Conservation (phyloP, 1,284 basidiomycete genomes). For the Kwoniella shivajii region DNA sequence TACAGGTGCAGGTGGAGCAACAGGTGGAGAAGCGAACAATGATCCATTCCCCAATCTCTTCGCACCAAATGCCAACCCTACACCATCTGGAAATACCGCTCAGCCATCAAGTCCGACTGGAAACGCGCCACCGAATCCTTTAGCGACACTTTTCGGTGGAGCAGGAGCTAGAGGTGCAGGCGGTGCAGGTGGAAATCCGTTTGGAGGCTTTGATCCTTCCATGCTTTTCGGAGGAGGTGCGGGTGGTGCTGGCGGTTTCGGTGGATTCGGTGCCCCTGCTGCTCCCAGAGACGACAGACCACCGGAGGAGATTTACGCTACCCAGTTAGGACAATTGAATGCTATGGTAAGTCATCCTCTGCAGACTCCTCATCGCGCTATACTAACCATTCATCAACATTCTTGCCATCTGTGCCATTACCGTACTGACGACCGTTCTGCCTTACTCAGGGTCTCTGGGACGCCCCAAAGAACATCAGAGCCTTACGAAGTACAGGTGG, state of each 20-base stretch:
- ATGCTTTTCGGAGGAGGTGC: conserved; percentile 57
- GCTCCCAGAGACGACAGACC: conserved; percentile 64
- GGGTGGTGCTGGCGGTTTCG: conserved; percentile 32
- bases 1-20: conserved; percentile 24
- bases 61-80: conserved; percentile 27
- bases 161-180: conserved; percentile 28
- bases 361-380: no score
- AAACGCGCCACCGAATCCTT: conserved; percentile 32
- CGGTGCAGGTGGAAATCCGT: conserved; percentile 31
- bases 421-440: not conserved
- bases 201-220: conserved; percentile 52
- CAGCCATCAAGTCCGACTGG: not conserved
- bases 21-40: conserved; percentile 26
- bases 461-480: conserved; percentile 83
- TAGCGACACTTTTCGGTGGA: conserved; percentile 29
- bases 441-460: conserved; percentile 72
- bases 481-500: conserved; percentile 83
- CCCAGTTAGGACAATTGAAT: conserved; percentile 63
- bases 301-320: conserved; percentile 85
- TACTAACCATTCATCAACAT: no score
- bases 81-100: conserved; percentile 18
- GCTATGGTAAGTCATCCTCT: conserved; percentile 45
- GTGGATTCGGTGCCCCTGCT: conserved; percentile 35
- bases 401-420: no score
- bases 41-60: conserved; percentile 53